Base-by-base conservation (phyloP, 164 flowering plant species). In the Sedum album region DNA sequence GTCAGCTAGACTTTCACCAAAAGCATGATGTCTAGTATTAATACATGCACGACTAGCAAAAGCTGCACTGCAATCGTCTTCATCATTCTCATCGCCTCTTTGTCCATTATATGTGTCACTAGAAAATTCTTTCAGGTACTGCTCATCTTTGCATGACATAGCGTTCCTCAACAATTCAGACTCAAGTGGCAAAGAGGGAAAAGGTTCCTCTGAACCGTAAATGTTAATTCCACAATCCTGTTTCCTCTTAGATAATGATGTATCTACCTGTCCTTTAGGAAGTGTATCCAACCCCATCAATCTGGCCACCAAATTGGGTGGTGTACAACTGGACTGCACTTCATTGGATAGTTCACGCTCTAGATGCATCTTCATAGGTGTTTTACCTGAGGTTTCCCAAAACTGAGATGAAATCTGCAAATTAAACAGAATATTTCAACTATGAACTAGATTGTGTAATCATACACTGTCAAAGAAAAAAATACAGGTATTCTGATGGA, bases 261-360 rank as follows among this genome's bases (percentile, higher is more conserved):
- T 69, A 69, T 73, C 75, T 41, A 77, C 78, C 65, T 83, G 79
- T 72, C 70, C 81, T 17, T 28, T 78, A 28, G 99, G 99, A 51
- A 90, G 78, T 35, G 87, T 71, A 76, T 94, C 99, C 73, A 94
- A 89, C 31, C 99, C 99, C 99, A 94, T 94, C 78, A 94, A 77
- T 82, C 82, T 91, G 46, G 99, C 99, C 76, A 94, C 94, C 68
- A 94, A 79, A 82, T 78, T 85, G 62, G 96, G 91, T 20, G 95
- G 82, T 49, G 77, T 84, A 53, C 77, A 80, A 72, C 76, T 87
- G 69, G 82, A 74, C 60, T 82, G 86, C 28, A 74, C 72, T 73
- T 91, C 96, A 75, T 82, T 86, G 4, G 90, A 91, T 93, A 91
- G 85, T 79, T 94, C 97, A 72, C 84, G 88, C 69, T 86, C 97